Conservation (phyloP, 495 filamentous ascomycete genomes). For the Talaromyces ruber region DNA sequence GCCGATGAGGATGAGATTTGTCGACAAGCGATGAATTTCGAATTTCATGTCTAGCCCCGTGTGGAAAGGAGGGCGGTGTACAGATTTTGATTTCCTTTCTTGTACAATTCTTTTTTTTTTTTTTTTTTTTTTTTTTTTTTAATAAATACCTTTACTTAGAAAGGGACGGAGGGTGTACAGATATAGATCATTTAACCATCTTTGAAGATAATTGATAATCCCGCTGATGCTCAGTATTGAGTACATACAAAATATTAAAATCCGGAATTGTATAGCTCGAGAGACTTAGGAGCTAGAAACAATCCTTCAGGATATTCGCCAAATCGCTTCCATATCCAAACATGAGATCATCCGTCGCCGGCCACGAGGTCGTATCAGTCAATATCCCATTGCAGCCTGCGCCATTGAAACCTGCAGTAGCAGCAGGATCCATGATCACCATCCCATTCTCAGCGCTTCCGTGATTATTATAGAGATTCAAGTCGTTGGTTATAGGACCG, state of each 20-base stretch:
- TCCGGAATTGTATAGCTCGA: not conserved
- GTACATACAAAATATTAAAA: not conserved
- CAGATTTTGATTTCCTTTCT: not conserved
- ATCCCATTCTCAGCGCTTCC: not conserved
- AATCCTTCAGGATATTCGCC: conserved; percentile 32
- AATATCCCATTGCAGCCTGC: conserved; percentile 13
- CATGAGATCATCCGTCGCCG: conserved; percentile 15
- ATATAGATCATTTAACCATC: not conserved
- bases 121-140: not conserved
- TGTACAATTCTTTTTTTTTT: not conserved
- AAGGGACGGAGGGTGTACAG: not conserved
- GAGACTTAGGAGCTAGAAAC: not conserved
- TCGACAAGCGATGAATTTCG: not conserved
- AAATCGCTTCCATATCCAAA: conserved; percentile 25
- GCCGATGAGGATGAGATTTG: conserved; percentile 4
- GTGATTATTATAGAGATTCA: not conserved
- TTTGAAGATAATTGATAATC: not conserved
- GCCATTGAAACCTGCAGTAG: not conserved
- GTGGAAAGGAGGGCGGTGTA: not conserved
- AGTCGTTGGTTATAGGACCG: not conserved
- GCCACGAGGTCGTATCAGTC: conserved; percentile 5
- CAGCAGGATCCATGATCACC: not conserved
- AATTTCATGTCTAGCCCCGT: not conserved
- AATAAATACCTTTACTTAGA: too few species aligned
- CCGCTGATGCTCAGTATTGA: not conserved